Evolutionary conservation across 1,284 basidiomycete genomes (phyloP).

Genomic region (Phellopilus nigrolimitatus): DNA sequence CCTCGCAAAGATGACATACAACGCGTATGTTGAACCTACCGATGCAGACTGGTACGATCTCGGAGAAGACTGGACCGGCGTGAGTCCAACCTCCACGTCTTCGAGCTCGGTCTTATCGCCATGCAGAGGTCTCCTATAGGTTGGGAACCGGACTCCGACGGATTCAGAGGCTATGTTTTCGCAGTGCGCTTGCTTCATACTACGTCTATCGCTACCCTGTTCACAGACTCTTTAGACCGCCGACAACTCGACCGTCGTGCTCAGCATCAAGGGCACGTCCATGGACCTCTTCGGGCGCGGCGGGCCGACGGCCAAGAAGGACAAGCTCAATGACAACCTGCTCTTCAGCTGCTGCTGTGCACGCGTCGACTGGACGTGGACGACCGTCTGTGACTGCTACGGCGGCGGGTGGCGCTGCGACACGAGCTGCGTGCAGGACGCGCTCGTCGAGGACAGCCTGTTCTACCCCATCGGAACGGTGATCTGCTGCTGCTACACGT

Average conservation of each 20-base stretch:
- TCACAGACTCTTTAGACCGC: neutral
- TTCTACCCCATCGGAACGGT: slow-evolving; percentile 88
- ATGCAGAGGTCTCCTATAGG: slow-evolving; percentile 79
- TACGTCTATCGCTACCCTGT: neutral
- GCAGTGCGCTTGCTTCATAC: slow-evolving; percentile 32
- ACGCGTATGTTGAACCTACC: slow-evolving; percentile 58
- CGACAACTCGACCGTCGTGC: slow-evolving; percentile 82
- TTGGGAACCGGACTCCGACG: slow-evolving; percentile 86
- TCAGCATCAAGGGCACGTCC: slow-evolving; percentile 94
- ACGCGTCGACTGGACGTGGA: slow-evolving; percentile 91
- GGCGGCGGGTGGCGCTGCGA: slow-evolving; percentile 81
- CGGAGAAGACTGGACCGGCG: slow-evolving; percentile 57
- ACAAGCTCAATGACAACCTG: slow-evolving; percentile 93
- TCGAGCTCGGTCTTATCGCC: slow-evolving; percentile 10
- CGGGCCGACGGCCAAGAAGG: slow-evolving; percentile 84
- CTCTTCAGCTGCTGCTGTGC: slow-evolving; percentile 98
- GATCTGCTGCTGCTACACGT: slow-evolving; percentile 26
- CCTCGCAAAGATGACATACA: slow-evolving; percentile 92
- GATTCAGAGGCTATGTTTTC: slow-evolving; percentile 89
- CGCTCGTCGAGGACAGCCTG: slow-evolving; percentile 78
- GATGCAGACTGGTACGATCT: slow-evolving; percentile 78
- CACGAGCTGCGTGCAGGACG: slow-evolving; percentile 74
- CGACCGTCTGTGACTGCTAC: slow-evolving; percentile 91
- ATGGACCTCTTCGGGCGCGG: slow-evolving; percentile 75
- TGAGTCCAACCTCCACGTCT: slow-evolving; percentile 32